phyloP scores from a whole-genome alignment of 805 yeast species.

The Brettanomyces custersianus region DNA sequence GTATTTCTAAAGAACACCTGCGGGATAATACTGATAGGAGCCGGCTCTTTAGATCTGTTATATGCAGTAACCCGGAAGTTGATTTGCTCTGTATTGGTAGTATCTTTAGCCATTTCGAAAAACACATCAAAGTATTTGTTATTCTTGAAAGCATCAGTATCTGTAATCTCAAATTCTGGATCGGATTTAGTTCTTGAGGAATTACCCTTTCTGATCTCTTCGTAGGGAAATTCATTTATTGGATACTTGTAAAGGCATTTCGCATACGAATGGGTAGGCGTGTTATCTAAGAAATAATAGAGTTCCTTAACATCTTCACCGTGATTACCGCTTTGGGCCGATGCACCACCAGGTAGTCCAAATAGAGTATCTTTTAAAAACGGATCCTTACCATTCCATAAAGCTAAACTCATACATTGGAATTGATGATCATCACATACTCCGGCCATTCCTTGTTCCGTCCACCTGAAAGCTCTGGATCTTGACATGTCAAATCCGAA shows the following conservation, averaged over 20 bases:
- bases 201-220: conserved; percentile 61
- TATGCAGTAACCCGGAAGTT: conserved; percentile 81
- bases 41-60: conserved; percentile 72
- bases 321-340: conserved; percentile 64
- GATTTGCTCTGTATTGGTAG: conserved; percentile 70
- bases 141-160: conserved; percentile 65
- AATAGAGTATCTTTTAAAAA: conserved; percentile 78
- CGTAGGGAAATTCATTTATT: conserved; percentile 76
- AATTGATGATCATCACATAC: conserved; percentile 76
- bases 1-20: conserved; percentile 80
- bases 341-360: conserved; percentile 78
- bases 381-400: conserved; percentile 87
- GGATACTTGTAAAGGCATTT: conserved; percentile 90
- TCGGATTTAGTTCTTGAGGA: conserved; percentile 57
- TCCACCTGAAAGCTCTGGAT: conserved; percentile 84
- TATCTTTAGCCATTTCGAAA: conserved; percentile 84
- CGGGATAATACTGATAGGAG: conserved; percentile 84
- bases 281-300: conserved; percentile 80
- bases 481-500: conserved; percentile 82
- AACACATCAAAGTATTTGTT: conserved; percentile 79
- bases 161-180: conserved; percentile 73
- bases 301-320: conserved; percentile 92
- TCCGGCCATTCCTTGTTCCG: conserved; percentile 92
- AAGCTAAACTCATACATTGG: conserved; percentile 68
- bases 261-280: conserved; percentile 90